Base-by-base conservation (phyloP, 305 asterid species). In the Ajuga reptans region DNA sequence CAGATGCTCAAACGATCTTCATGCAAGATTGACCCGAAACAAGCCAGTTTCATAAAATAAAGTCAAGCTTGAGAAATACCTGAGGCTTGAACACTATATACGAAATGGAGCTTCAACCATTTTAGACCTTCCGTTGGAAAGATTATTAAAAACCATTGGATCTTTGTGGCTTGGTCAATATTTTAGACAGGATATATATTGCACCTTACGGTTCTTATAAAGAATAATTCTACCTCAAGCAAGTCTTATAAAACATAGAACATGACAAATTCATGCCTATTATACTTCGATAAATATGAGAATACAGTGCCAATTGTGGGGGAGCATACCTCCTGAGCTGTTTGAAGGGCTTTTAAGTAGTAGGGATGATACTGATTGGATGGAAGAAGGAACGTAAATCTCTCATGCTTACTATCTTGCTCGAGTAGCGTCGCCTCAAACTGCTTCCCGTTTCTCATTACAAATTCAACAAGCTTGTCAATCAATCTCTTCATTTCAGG, bases 351-450 rank as follows among this genome's bases (percentile, higher is more conserved):
- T 69, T 85, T 81, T 21, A 81, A 68, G 77, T 88, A 90, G 82
- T 88, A 92, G 11, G 95, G 77, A 79, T 92, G 88, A 84, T 88
- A 88, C 78, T 77, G 90, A 77, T 88, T 79, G 60, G 94, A 82
- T 36, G 90, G 89, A 12, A 84, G 83, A 72, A 92, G 98, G 81
- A 92, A 92, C 9, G 96, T 82, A 77, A 92, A 92, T 75, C 87
- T 80, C 70, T 83, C 88, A 9, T 80, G 89, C 75, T 83, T 78
- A 42, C 75, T 63, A 66, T 90, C 96, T 75, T 90, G 96, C 72
- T 92, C 97, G 55, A 87, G 75, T 58, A 92, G 84, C 60, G 92
- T 75, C 37, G 85, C 79, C 81, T 88, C 98, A 82, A 92, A 92
- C 78, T 84, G 89, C 80, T 82, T 86, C 68, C 97, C 96, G 57